Conservation (phyloP, 148 eudicot genomes). For the Nyssa sinensis region DNA sequence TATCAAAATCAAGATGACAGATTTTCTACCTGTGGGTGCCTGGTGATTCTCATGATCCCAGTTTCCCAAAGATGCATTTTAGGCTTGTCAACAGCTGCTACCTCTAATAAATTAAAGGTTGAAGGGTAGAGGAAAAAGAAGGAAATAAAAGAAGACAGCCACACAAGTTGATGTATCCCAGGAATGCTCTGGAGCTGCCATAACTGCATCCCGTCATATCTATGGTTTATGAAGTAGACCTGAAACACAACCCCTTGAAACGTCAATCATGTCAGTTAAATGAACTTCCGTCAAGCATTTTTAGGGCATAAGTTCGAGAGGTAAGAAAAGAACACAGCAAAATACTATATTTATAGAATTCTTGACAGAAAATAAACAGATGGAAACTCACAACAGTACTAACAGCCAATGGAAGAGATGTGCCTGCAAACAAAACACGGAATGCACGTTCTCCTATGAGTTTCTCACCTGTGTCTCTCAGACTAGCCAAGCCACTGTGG, state of each 20-base stretch:
- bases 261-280: not conserved
- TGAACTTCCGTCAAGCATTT: not conserved
- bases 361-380: not conserved
- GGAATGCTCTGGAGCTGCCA: constrained; percentile 90
- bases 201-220: constrained; percentile 91
- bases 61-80: constrained; percentile 99
- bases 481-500: constrained; percentile 96
- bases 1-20: not conserved
- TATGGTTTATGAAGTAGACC: constrained; percentile 97
- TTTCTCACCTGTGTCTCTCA: constrained; percentile 83
- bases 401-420: constrained; percentile 88
- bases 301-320: not conserved
- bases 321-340: not conserved
- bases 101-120: constrained; percentile 92
- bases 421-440: constrained; percentile 92
- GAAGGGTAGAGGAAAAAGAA: constrained; percentile 95
- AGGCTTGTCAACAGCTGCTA: constrained; percentile 98
- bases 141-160: constrained; percentile 75
- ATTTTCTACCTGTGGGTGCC: constrained; percentile 90
- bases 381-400: constrained; percentile 80
- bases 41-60: constrained; percentile 95
- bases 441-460: constrained; percentile 91
- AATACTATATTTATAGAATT: not conserved
- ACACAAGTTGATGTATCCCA: constrained; percentile 68
- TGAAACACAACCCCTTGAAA: constrained; percentile 29